A percentile compares a stretch with the other conserved stretches of the same genome.
phyloP scores from a whole-genome alignment of 1,284 basidiomycete genomes.

The Fomitopsis betulina region DNA sequence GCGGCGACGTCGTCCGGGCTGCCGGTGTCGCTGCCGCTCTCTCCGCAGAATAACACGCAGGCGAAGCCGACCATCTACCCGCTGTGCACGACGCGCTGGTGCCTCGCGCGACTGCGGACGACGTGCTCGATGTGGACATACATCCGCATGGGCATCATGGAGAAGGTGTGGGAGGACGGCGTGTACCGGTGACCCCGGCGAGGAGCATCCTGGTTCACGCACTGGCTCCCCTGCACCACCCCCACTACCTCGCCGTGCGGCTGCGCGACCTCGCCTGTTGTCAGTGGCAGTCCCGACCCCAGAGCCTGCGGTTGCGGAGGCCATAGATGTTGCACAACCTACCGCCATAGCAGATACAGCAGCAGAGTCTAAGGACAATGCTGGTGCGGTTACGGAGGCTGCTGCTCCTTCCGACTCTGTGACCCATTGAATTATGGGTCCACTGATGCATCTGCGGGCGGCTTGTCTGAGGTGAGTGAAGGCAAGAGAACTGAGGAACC shows the following conservation, averaged over 20 bases:
- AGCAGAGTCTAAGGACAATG: background rate
- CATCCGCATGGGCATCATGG: conserved; percentile 75
- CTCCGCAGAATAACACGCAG: conserved; percentile 19
- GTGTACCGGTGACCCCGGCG: conserved; percentile 30
- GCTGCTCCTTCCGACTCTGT: no score
- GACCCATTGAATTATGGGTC: no score
- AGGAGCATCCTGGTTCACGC: conserved; percentile 15
- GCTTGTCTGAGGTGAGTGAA: background rate
- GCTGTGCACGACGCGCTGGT: conserved; percentile 75
- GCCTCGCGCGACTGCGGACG: conserved; percentile 72
- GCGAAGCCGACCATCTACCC: conserved; percentile 46
- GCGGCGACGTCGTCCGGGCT: conserved; percentile 29
- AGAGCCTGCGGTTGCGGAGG: background rate
- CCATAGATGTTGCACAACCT: background rate
- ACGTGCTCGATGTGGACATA: conserved; percentile 92
- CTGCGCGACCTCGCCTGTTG: conserved; percentile 31
- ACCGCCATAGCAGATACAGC: background rate
- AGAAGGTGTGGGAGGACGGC: conserved; percentile 81
- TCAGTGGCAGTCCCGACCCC: conserved; percentile 20
- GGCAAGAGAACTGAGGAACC: no score
- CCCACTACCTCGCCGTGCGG: conserved; percentile 54
- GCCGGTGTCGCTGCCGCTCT: conserved; percentile 22
- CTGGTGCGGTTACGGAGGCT: background rate
- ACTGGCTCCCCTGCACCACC: conserved; percentile 36
- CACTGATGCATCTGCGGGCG: no score